These are phyloP conservation scores for Fusarium dimerum DNA, from an alignment of 2,329 filamentous ascomycete species.

Conservation along the genomic window DNA sequence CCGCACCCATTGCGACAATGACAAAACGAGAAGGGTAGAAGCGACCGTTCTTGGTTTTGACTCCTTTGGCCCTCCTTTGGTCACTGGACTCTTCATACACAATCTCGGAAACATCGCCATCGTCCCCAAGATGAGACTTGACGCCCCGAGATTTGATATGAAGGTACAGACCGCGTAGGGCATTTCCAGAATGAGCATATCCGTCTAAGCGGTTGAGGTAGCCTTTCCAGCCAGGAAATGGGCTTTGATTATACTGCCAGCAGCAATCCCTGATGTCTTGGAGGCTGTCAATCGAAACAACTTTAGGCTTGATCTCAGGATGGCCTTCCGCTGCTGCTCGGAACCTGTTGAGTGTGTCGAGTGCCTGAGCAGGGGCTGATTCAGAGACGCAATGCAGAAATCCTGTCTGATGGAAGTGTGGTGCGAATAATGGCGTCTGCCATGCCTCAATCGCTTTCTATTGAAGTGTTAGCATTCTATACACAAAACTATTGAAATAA, in stretches of 20 bases:
- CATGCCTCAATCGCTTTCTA: constrained; percentile 52
- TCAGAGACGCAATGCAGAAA: constrained; percentile 51
- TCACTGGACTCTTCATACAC: constrained; percentile 20
- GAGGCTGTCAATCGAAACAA: constrained; percentile 36
- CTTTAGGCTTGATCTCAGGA: constrained; percentile 41
- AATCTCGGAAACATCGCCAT: constrained; percentile 29
- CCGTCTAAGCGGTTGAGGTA: constrained; percentile 60
- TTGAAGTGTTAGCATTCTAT: background rate
- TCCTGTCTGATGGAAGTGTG: constrained; percentile 47
- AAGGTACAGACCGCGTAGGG: constrained; percentile 48
- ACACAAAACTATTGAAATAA: background rate
- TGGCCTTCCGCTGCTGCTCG: constrained; percentile 42
- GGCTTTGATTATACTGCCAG: constrained; percentile 52
- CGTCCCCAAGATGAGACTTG: constrained; percentile 25
- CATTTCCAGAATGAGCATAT: constrained; percentile 57
- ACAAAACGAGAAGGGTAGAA: constrained; percentile 38
- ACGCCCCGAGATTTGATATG: constrained; percentile 35
- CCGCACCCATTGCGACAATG: constrained; percentile 55
- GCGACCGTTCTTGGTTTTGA: constrained; percentile 9
- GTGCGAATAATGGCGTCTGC: constrained; percentile 51
- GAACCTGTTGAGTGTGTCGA: constrained; percentile 45
- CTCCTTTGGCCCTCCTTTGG: constrained; percentile 11
- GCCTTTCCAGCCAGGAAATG: constrained; percentile 51
- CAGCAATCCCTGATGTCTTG: constrained; percentile 28
- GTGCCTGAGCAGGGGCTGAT: constrained; percentile 48